Percentiles rank a stretch among this genome's conserved stretches.
Conservation (phyloP, 192 early-diverging fungal species). For the Jimgerdemannia lactiflua region DNA sequence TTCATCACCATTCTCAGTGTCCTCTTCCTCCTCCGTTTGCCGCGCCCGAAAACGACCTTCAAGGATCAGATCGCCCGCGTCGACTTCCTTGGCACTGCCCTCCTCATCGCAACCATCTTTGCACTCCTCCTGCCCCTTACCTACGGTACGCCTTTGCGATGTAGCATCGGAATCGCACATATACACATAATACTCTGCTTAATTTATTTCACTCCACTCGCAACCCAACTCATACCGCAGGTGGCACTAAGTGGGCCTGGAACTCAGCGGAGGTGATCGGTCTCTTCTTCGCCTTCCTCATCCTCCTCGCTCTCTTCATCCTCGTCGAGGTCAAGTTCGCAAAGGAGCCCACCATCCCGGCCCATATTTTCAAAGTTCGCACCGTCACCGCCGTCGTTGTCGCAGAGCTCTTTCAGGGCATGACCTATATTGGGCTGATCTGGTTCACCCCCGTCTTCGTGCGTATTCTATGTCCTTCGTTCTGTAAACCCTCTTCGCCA, state of each 20-base stretch:
- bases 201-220: constrained; percentile 48
- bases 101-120: constrained; percentile 41
- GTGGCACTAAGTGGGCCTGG: constrained; percentile 75
- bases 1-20: constrained; percentile 58
- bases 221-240: constrained; percentile 58
- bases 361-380: constrained; percentile 56
- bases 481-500: too few relatives aligned
- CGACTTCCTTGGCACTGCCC: constrained; percentile 51
- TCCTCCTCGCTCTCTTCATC: constrained; percentile 54
- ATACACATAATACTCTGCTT: not conserved
- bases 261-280: constrained; percentile 47
- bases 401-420: constrained; percentile 58
- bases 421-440: constrained; percentile 51
- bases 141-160: constrained; percentile 58
- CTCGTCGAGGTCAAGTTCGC: constrained; percentile 67
- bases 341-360: constrained; percentile 74
- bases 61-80: constrained; percentile 47
- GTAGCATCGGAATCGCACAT: not conserved
- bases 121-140: constrained; percentile 38
- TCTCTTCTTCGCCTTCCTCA: constrained; percentile 53
- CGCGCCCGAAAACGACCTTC: constrained; percentile 34
- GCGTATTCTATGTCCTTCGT: too few relatives aligned
- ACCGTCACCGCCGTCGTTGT: constrained; percentile 53
- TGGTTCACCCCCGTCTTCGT: too few relatives aligned
- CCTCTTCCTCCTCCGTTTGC: constrained; percentile 61